Percentiles rank a stretch among this genome's conserved stretches.
These are phyloP conservation scores for Neofusicoccum umdonicola DNA, from an alignment of 2,329 filamentous ascomycete genomes.

Conservation along the genomic window DNA sequence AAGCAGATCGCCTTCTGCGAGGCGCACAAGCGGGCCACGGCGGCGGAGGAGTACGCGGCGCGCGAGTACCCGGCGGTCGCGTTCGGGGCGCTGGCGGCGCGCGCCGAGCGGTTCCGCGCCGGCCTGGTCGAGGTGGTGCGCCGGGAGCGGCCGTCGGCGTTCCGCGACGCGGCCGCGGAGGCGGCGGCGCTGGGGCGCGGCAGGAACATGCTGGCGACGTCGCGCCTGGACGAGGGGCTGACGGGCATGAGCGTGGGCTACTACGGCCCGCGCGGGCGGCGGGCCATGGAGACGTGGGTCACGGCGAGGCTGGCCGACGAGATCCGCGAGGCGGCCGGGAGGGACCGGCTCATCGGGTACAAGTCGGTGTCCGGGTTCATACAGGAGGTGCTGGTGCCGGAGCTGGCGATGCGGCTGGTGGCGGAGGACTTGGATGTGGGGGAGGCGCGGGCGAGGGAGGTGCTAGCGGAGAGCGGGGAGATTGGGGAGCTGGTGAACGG, in stretches of 20 bases:
- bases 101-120: conserved; percentile 57
- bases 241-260: conserved; percentile 68
- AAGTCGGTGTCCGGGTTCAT: conserved; percentile 33
- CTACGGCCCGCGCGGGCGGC: conserved; percentile 74
- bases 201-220: conserved; percentile 58
- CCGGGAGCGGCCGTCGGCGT: conserved; percentile 58
- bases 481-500: conserved; percentile 68
- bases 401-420: conserved; percentile 57
- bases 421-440: conserved; percentile 57
- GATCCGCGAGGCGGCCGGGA: conserved; percentile 25
- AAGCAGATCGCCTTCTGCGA: conserved; percentile 49
- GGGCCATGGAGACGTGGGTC: conserved; percentile 60
- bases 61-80: conserved; percentile 69
- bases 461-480: conserved; percentile 65
- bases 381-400: conserved; percentile 65
- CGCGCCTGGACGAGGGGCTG: conserved; percentile 31
- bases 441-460: conserved; percentile 46
- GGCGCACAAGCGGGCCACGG: conserved; percentile 32
- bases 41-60: conserved; percentile 44
- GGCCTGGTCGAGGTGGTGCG: conserved; percentile 61
- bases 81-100: conserved; percentile 61
- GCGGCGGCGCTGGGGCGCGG: conserved; percentile 58
- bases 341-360: conserved; percentile 32
- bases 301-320: conserved; percentile 27
- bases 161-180: conserved; percentile 55